Conservation (phyloP, 1,139 yeast species). For the Zygoascus sp. region DNA sequence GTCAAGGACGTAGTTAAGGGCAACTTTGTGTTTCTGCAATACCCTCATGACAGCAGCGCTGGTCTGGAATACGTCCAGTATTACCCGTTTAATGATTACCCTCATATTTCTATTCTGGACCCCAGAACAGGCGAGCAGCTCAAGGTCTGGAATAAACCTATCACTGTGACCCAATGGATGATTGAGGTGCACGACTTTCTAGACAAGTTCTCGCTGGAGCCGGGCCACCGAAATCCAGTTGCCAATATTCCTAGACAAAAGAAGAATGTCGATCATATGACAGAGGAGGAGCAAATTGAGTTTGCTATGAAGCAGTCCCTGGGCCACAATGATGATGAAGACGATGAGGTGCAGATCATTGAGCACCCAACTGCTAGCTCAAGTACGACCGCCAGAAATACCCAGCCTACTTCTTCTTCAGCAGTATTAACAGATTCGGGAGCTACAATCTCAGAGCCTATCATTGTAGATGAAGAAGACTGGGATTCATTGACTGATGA, state of each 20-base stretch:
- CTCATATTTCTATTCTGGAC: slow-evolving; percentile 89
- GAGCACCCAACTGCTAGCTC: slow-evolving; percentile 12
- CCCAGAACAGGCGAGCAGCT: slow-evolving; percentile 94
- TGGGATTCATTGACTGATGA: slow-evolving; percentile 23
- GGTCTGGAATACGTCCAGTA: slow-evolving; percentile 69
- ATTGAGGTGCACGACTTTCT: slow-evolving; percentile 43
- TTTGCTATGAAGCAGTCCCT: slow-evolving; percentile 71
- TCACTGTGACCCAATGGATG: slow-evolving; percentile 54
- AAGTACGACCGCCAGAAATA: not conserved
- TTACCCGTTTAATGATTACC: slow-evolving; percentile 64
- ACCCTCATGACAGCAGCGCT: slow-evolving; percentile 67
- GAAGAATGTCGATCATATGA: slow-evolving; percentile 38
- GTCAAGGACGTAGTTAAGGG: slow-evolving; percentile 62
- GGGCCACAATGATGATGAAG: slow-evolving; percentile 36
- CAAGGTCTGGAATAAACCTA: slow-evolving; percentile 64
- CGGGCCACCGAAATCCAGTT: slow-evolving; percentile 63
- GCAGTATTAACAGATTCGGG: not conserved
- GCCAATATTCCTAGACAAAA: slow-evolving; percentile 30
- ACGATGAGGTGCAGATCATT: slow-evolving; percentile 18
- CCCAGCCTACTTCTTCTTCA: not conserved
- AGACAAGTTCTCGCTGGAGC: slow-evolving; percentile 59
- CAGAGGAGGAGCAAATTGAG: slow-evolving; percentile 83
- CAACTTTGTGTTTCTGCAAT: slow-evolving; percentile 68
- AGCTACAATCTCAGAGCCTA: slow-evolving; percentile 3
- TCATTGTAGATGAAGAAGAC: slow-evolving; percentile 2